phyloP scores from a whole-genome alignment of 768 basidiomycete species.

The Leccinum ochraceum region DNA sequence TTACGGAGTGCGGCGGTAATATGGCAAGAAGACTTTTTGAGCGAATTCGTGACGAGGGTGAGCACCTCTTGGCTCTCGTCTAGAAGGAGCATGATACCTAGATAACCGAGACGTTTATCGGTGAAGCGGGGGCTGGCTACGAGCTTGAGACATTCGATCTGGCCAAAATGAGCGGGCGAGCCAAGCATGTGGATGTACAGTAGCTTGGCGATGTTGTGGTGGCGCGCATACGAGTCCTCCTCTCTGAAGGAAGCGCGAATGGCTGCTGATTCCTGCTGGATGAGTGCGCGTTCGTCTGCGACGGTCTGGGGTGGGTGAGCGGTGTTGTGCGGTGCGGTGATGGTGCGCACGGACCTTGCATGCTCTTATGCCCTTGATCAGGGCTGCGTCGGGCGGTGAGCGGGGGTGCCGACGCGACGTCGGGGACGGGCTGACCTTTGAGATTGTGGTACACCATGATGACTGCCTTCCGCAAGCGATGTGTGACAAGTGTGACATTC shows the following conservation, averaged over 20 bases:
- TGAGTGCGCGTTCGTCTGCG: conserved; percentile 95
- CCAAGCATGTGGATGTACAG: conserved; percentile 99
- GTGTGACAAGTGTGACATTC: conserved; percentile 27
- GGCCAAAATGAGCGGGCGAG: conserved; percentile 97
- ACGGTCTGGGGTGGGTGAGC: conserved; percentile 66
- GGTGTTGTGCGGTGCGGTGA: conserved; percentile 14
- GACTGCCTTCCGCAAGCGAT: conserved; percentile 14
- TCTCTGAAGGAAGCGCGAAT: conserved; percentile 97
- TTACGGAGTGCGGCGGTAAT: neutral
- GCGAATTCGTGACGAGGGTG: conserved; percentile 94
- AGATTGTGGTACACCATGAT: conserved; percentile 87
- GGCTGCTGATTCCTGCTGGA: conserved; percentile 96
- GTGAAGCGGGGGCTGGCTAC: conserved; percentile 94
- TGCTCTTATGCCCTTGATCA: conserved; percentile 97
- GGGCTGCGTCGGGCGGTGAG: conserved; percentile 52
- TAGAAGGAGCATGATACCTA: conserved; percentile 96
- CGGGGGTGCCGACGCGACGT: conserved; percentile 3
- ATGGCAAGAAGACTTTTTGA: conserved; percentile 77
- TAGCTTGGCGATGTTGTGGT: conserved; percentile 97
- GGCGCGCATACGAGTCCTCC: conserved; percentile 92
- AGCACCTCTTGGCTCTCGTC: conserved; percentile 98
- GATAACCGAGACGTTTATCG: conserved; percentile 94
- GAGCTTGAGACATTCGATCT: conserved; percentile 95
- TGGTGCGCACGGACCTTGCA: conserved; percentile 72
- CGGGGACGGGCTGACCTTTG: conserved; percentile 55